A percentile compares a stretch with the other conserved stretches of the same genome.
phyloP scores from a whole-genome alignment of 176 grass and related monocot species.

The Oryza meridionalis region DNA sequence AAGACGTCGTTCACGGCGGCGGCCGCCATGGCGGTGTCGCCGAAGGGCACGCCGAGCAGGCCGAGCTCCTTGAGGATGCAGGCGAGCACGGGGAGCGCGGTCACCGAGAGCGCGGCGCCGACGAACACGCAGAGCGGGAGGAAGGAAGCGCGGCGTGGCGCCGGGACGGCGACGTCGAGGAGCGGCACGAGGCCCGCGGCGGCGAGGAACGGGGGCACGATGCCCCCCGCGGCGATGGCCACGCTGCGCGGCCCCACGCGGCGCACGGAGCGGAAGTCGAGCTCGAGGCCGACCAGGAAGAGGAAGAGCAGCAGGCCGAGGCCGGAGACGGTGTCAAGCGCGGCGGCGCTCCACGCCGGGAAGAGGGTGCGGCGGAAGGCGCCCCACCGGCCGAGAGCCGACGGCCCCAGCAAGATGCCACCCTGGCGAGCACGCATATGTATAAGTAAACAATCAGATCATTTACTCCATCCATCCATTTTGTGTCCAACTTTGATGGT shows the following conservation, averaged over 20 bases:
- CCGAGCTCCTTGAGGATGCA: conserved; percentile 88
- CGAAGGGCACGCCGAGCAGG: conserved; percentile 59
- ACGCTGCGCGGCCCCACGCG: conserved; percentile 62
- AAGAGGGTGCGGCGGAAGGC: conserved; percentile 62
- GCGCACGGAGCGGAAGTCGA: conserved; percentile 68
- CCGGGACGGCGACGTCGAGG: conserved; percentile 50
- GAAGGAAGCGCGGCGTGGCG: conserved; percentile 28
- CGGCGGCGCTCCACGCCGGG: conserved; percentile 74
- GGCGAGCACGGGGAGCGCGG: conserved; percentile 85
- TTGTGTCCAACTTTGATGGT: too few relatives aligned
- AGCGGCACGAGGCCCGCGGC: conserved; percentile 62
- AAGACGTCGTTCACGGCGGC: conserved; percentile 78
- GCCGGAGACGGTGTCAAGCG: conserved; percentile 74
- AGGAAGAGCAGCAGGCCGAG: conserved; percentile 84
- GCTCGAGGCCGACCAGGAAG: conserved; percentile 75
- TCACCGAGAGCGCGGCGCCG: conserved; percentile 81
- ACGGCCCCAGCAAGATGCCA: conserved; percentile 81
- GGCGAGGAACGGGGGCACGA: conserved; percentile 63
- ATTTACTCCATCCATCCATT: too few relatives aligned
- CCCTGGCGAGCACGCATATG: conserved; percentile 9
- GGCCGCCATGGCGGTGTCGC: conserved; percentile 77
- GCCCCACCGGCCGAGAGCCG: conserved; percentile 64
- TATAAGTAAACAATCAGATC: too few relatives aligned
- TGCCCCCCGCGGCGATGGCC: conserved; percentile 69
- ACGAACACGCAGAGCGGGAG: conserved; percentile 68